Conservation (phyloP, 225 moss, liverwort and hornwort species). For the Polytrichum formosum region DNA sequence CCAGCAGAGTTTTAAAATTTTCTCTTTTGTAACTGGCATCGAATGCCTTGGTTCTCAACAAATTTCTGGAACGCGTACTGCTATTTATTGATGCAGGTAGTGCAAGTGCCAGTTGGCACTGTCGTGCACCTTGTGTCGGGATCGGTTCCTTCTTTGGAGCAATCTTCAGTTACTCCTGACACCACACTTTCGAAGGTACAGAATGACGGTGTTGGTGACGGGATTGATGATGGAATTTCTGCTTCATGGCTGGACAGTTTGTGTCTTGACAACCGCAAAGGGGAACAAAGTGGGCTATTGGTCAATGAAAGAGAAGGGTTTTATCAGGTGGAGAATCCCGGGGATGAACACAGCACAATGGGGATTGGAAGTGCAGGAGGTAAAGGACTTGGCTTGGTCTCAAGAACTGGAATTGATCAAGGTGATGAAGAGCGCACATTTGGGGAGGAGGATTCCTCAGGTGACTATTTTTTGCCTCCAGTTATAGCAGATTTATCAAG, state of each 20-base stretch:
- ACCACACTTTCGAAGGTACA: conserved; percentile 25
- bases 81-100: conserved; percentile 40
- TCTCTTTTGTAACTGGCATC: not conserved
- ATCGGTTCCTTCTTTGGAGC: conserved; percentile 66
- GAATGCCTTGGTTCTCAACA: not conserved
- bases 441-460: conserved; percentile 19
- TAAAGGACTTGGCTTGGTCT: conserved; percentile 7
- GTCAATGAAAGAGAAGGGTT: conserved; percentile 4
- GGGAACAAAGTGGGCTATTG: conserved; percentile 19
- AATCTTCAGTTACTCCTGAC: conserved; percentile 32
- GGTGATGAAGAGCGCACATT: not conserved
- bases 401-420: conserved; percentile 17
- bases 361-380: conserved; percentile 8
- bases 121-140: conserved; percentile 87
- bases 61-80: not conserved
- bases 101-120: conserved; percentile 90
- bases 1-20: not conserved
- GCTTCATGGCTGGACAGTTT: conserved; percentile 55
- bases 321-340: conserved; percentile 14
- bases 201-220: conserved; percentile 15
- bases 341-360: conserved; percentile 1
- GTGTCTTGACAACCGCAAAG: conserved; percentile 38
- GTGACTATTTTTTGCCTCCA: conserved; percentile 11
- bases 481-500: not conserved
- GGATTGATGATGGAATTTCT: conserved; percentile 12